Evolutionary conservation across 345 rosid genomes (phyloP).

Genomic region (Mangifera indica): DNA sequence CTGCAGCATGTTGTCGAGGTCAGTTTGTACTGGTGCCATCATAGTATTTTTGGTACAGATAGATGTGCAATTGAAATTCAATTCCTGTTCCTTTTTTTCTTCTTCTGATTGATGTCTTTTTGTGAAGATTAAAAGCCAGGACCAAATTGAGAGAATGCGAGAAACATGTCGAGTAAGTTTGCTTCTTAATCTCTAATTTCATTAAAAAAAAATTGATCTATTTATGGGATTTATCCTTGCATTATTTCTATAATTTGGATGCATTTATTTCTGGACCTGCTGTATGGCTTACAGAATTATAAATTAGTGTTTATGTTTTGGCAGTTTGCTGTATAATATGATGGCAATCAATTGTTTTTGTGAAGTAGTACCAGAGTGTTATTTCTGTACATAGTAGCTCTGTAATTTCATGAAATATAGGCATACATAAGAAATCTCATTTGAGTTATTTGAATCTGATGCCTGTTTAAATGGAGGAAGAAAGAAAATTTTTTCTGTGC

Average conservation of each 20-base stretch:
- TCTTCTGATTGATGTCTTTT: conserved; percentile 14
- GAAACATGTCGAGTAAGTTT: conserved; percentile 82
- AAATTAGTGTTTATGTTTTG: too few species aligned
- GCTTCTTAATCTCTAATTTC: not conserved
- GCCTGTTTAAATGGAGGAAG: too few species aligned
- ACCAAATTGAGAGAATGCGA: conserved; percentile 80
- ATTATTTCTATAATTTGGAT: too few species aligned
- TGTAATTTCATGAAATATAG: too few species aligned
- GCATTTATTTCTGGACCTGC: not conserved
- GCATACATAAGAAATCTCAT: too few species aligned
- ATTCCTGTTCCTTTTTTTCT: not conserved
- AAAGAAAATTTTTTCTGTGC: too few species aligned
- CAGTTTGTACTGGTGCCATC: conserved; percentile 11
- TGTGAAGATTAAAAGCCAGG: conserved; percentile 80
- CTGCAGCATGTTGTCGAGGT: conserved; percentile 88
- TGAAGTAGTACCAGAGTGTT: too few species aligned
- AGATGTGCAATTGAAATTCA: not conserved
- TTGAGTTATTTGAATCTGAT: too few species aligned
- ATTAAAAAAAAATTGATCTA: not conserved
- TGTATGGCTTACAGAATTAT: not conserved
- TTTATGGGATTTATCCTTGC: not conserved
- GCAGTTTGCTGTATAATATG: not conserved
- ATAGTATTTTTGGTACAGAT: not conserved
- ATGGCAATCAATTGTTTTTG: too few species aligned
- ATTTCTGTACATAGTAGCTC: too few species aligned